phyloP scores from a whole-genome alignment of 331 rosid genomes.

The Quercus phellos region DNA sequence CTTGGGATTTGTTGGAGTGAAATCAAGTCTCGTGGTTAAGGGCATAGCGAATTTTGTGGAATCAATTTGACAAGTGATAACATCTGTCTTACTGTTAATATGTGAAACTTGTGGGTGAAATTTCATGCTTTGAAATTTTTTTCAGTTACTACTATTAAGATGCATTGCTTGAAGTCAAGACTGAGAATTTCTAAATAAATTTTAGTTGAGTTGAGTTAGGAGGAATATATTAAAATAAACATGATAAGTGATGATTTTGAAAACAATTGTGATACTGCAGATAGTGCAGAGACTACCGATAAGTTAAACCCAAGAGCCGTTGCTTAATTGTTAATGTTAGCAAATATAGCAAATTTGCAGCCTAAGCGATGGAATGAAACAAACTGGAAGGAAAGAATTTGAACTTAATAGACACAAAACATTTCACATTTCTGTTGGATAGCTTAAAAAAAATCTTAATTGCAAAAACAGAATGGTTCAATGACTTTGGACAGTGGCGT shows the following conservation, averaged over 20 bases:
- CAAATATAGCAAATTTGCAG: too few species aligned
- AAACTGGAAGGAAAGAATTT: too few species aligned
- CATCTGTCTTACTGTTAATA: not conserved
- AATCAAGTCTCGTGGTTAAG: not conserved
- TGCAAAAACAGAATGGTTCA: too few species aligned
- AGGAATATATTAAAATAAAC: not conserved
- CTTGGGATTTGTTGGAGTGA: not conserved
- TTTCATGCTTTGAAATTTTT: not conserved
- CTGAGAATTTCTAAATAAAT: too few species aligned
- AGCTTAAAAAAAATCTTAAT: too few species aligned
- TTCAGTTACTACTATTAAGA: not conserved
- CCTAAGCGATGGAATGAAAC: too few species aligned
- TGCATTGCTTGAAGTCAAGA: not conserved
- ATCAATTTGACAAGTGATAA: not conserved
- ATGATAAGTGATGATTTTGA: not conserved
- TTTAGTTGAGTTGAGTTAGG: not conserved
- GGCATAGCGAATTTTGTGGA: not conserved
- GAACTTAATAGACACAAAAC: too few species aligned
- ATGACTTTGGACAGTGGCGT: too few species aligned
- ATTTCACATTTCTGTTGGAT: too few species aligned
- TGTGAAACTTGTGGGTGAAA: not conserved
- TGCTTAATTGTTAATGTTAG: too few species aligned
- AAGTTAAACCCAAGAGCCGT: too few species aligned
- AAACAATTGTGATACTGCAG: not conserved
- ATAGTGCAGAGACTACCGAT: too few species aligned